These are phyloP conservation scores for Rhynchosporium secalis DNA, from an alignment of 2,329 filamentous ascomycete species.

Conservation along the genomic window DNA sequence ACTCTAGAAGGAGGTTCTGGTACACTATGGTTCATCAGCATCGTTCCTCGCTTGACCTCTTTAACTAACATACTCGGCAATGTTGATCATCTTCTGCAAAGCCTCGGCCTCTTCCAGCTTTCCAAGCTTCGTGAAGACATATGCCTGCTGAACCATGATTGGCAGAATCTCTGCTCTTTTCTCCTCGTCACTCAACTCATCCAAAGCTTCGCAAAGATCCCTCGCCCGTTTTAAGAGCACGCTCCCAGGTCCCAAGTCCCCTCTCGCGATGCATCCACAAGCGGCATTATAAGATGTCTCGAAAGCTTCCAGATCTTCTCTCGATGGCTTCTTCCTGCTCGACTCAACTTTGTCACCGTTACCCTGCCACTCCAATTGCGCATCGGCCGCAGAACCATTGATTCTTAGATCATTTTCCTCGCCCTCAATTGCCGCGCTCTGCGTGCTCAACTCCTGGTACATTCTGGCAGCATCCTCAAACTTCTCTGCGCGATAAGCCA, in stretches of 20 bases:
- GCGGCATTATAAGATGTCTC: conserved; percentile 82
- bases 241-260: conserved; percentile 63
- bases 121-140: conserved; percentile 66
- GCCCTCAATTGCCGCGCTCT: conserved; percentile 48
- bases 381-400: conserved; percentile 70
- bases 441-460: conserved; percentile 59
- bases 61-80: conserved; percentile 55
- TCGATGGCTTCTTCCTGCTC: conserved; percentile 51
- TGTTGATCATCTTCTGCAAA: conserved; percentile 61
- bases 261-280: conserved; percentile 69
- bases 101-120: conserved; percentile 64
- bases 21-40: conserved; percentile 51
- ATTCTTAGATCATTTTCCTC: conserved; percentile 76
- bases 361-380: conserved; percentile 71
- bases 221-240: conserved; percentile 68
- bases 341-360: conserved; percentile 37
- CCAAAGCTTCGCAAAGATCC: conserved; percentile 69
- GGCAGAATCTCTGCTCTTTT: conserved; percentile 73
- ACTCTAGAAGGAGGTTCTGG: conserved; percentile 65
- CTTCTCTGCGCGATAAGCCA: conserved; percentile 72
- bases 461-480: conserved; percentile 66
- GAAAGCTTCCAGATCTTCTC: conserved; percentile 71
- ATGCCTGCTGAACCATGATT: conserved; percentile 75
- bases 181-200: conserved; percentile 72
- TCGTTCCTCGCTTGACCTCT: conserved; percentile 3